Evolutionary conservation across 176 grass and related monocot genomes (phyloP).

Genomic region (Ensete ventricosum): DNA sequence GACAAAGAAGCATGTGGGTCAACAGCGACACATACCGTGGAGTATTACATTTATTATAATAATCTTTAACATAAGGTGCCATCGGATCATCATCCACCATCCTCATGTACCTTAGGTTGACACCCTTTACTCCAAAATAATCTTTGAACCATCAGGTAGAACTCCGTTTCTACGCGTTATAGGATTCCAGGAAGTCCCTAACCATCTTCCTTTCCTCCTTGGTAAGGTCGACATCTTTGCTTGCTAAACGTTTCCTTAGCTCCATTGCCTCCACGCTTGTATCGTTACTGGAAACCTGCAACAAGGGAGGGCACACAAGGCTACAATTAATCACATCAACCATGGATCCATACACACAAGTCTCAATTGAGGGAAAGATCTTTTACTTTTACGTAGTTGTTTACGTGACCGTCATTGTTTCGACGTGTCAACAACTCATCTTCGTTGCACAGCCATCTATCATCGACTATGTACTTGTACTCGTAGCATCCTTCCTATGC

Average conservation of each 20-base stretch:
- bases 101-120: too few relatives aligned
- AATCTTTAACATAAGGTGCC: too few relatives aligned
- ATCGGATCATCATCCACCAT: too few relatives aligned
- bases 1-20: too few relatives aligned
- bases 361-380: not conserved
- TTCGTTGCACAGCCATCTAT: slow-evolving; percentile 58
- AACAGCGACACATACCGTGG: too few relatives aligned
- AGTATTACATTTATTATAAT: too few relatives aligned
- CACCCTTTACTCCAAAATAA: too few relatives aligned
- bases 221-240: slow-evolving; percentile 41
- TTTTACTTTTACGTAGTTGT: slow-evolving; percentile 81
- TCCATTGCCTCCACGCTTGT: slow-evolving; percentile 40
- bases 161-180: slow-evolving; percentile 12
- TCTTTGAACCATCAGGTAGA: not conserved
- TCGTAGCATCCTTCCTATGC: slow-evolving; percentile 78
- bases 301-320: slow-evolving; percentile 5
- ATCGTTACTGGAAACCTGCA: slow-evolving; percentile 41
- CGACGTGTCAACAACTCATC: slow-evolving; percentile 45
- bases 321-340: too few relatives aligned
- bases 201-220: slow-evolving; percentile 66
- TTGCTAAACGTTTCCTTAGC: slow-evolving; percentile 43
- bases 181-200: slow-evolving; percentile 60
- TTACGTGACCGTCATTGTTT: slow-evolving; percentile 75
- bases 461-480: slow-evolving; percentile 61
- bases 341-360: not conserved